Evolutionary conservation across 2,329 filamentous ascomycete species (phyloP).

Genomic region (Sporothrix variecibatus): DNA sequence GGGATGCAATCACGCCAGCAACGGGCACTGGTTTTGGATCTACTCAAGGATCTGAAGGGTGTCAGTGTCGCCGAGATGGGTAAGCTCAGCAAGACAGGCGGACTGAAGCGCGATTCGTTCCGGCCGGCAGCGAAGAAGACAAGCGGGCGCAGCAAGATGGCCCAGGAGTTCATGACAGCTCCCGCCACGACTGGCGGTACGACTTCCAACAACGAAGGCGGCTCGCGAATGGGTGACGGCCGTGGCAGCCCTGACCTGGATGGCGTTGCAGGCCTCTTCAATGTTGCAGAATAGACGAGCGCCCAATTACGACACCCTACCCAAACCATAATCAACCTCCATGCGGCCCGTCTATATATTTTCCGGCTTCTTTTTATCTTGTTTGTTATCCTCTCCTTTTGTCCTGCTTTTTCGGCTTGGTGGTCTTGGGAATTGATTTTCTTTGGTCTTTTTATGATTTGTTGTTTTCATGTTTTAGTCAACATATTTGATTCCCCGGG

Average conservation of each 20-base stretch:
- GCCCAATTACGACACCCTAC: not conserved
- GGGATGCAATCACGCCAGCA: conserved; percentile 71
- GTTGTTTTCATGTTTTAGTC: not conserved
- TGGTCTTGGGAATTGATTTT: not conserved
- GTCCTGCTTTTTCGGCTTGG: not conserved
- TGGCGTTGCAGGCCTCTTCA: conserved; percentile 56
- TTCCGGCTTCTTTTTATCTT: not conserved
- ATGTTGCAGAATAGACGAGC: conserved; percentile 15
- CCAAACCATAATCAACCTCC: too few species aligned
- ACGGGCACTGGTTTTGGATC: conserved; percentile 76
- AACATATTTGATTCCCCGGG: not conserved
- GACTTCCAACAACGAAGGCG: conserved; percentile 6
- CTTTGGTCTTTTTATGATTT: not conserved
- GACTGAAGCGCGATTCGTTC: conserved; percentile 37
- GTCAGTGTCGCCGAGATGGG: conserved; percentile 93
- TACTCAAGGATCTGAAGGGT: conserved; percentile 83
- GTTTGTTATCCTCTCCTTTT: not conserved
- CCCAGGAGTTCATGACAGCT: conserved; percentile 66
- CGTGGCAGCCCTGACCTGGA: conserved; percentile 54
- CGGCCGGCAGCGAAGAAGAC: conserved; percentile 43
- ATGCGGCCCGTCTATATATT: not conserved
- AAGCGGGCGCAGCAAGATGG: conserved; percentile 57
- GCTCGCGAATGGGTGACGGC: conserved; percentile 32
- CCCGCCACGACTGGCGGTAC: conserved; percentile 35
- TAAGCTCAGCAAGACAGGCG: conserved; percentile 65